Evolutionary conservation across 2,329 filamentous ascomycete genomes (phyloP), one percentile per base, ranked within the genome.

Genomic region (Xylaria sp.): DNA sequence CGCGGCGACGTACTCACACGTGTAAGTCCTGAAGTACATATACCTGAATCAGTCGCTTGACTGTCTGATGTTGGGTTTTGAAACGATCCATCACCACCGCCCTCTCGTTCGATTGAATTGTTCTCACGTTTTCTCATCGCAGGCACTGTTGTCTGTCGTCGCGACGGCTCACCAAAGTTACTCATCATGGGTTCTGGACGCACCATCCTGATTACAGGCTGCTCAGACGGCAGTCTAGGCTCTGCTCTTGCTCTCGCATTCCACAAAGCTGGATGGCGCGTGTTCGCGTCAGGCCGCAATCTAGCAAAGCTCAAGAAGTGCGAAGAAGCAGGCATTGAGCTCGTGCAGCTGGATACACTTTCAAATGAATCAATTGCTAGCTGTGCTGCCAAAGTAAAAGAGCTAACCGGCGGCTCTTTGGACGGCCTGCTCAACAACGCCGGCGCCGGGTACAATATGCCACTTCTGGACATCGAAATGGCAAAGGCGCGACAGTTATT

Each of bases 381-480:
- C 23, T 58, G 56, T 46, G 56, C 41, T 25, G 23, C 62, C 34
- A 31, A 51, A 13, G 20, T 64, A 6, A 31, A 50, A 2, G 64
- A 69, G 13, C 73, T 77, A 10, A 81, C 81, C 0, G 81, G 77
- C 46, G 80, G 80, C 20, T 78, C 74, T 23, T 73, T 85, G 13
- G 81, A 85, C 68, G 78, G 84, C 46, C 78, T 85, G 18, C 76
- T 84, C 69, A 84, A 84, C 73, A 83, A 84, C 72, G 81, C 83
- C 1, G 83, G 79, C 15, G 71, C 74, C 50, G 77, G 76, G 48
- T 76, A 76, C 58, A 62, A 70, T 2, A 75, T 78, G 70, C 78
- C 81, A 12, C 65, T 81, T 0, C 65, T 80, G 20, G 81, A 83
- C 67, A 73, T 74, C n/a, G 69, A 75, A 13, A 28, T 80, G 6